phyloP scores from a whole-genome alignment of 352 stramenopile genomes.

The Globisporangium mamillatum region DNA sequence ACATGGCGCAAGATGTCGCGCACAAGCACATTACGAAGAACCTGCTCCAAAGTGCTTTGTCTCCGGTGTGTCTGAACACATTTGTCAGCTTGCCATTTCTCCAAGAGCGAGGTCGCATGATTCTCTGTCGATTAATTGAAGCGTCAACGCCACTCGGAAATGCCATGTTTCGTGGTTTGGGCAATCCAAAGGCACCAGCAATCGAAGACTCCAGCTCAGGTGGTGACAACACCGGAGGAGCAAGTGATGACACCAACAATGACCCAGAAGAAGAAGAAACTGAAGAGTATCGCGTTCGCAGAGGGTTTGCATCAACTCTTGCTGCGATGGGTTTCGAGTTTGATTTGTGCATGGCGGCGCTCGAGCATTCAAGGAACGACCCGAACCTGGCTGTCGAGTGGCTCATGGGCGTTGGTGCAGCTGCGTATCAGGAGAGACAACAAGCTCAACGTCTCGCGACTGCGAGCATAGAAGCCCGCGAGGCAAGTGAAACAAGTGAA shows the following conservation, averaged over 20 bases:
- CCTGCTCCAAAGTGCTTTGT: conserved; percentile 58
- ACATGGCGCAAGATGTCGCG: conserved; percentile 38
- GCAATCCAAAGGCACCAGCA: conserved; percentile 49
- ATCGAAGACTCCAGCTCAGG: conserved; percentile 4
- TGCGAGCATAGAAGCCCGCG: conserved; percentile 34
- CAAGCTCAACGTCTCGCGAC: conserved; percentile 50
- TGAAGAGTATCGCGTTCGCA: conserved; percentile 63
- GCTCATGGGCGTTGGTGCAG: conserved; percentile 76
- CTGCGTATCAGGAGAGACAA: conserved; percentile 71
- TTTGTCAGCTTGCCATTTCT: conserved; percentile 77
- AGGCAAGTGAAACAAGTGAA: conserved; percentile 17
- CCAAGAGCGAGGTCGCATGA: conserved; percentile 81
- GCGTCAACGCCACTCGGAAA: conserved; percentile 71
- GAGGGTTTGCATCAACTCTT: conserved; percentile 77
- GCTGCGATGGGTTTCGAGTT: conserved; percentile 89
- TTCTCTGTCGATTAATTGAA: conserved; percentile 82
- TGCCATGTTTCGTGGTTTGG: conserved; percentile 73
- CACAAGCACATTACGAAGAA: conserved; percentile 41
- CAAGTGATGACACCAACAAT: conserved; percentile 31
- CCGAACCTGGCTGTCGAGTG: conserved; percentile 84
- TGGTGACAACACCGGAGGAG: not conserved
- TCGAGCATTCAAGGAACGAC: conserved; percentile 80
- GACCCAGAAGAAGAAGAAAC: conserved; percentile 73
- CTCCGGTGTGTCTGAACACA: conserved; percentile 56
- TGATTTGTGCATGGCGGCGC: conserved; percentile 80